Base-by-base conservation (phyloP, 129 eudicot genomes). In the Artemisia argyi region DNA sequence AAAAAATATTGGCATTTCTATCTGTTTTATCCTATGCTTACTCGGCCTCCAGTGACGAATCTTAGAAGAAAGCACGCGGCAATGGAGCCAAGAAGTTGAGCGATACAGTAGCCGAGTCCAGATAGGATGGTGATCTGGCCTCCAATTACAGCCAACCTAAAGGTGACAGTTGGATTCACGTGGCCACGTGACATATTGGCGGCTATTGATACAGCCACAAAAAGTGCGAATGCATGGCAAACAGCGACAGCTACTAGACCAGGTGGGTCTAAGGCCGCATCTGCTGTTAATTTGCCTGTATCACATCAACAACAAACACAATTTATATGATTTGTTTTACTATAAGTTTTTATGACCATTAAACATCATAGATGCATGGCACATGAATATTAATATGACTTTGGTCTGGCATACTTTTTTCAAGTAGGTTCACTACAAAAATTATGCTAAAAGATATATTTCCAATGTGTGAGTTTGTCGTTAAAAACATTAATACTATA, bases 131-230 rank as follows among this genome's bases (percentile, higher is more conserved):
- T 89, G 82, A 92, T 92, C 20, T 92, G 94, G 20, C 97, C 97
- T 7, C 97, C 97, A 17, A 92, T n/a, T n/a, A n/a, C 69, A 58
- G 97, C 96, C 85, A 92, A 72, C 0, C 97, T 94, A 18, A 89
- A 92, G 79, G 97, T 92, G 72, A 92, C 96, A 0, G 98, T 96
- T 0, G 95, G 96, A 76, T 92, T 92, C 1, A 92, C 91, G 28
- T 92, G 98, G 22, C 96, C 96, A 5, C 98, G 91, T 18, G 96
- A 92, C 81, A 92, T 89, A 91, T 92, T 92, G 64, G 95, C 98
- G 0, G 81, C 96, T 3, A 92, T 71, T 0, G 96, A 46, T n/a
- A 92, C 98, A 1, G 89, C 98, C 5, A 92, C 98, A 74, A 85
- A 92, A 0, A 92, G 86, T 26, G 96, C 95, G 32, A 92, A 79